Base-by-base conservation (phyloP, 176 grass and related monocot genomes). In the Oryza punctata region DNA sequence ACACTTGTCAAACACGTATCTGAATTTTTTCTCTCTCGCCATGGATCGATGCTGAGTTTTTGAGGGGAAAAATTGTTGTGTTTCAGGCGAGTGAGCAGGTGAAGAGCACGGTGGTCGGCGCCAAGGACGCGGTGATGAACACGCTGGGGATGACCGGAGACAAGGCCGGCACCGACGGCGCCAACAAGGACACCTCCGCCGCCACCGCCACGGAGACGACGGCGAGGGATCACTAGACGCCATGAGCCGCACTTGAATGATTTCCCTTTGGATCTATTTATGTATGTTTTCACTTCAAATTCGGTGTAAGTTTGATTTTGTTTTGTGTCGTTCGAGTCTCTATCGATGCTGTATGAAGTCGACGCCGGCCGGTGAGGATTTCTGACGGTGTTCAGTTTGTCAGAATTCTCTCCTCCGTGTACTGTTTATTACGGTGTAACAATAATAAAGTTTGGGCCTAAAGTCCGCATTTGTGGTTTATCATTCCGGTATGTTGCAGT, bases 121-220 rank as follows among this genome's bases (percentile, higher is more conserved):
- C 92, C 29, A 91, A 88, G 82, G 92, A 94, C 50, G 85, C 93
- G 8, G 91, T 94, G 67, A 82, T 69, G 57, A 92, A 21, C 83
- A 91, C 90, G 44, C 76, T 92, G 26, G 95, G 95, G 10, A 84
- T 94, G 88, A 71, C 76, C 32, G 89, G 64, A 0, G 82, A 89
- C 26, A 54, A 61, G 13, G 26, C 32, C 40, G 18, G n/a, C 29
- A 13, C 59, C 43, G 24, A 10, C 45, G 23, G 1, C 21, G 12
- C 43, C 73, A 0, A 8, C 35, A 70, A 91, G 32, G 72, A 86
- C 65, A 69, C 79, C 41, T 38, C 37, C 32, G 32, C 32, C 57
- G 32, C 32, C 46, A 83, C 78, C 35, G 33, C 43, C 59, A 88
- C 69, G 30, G 71, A 65, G 83, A 63, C 70, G 47, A 91, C 45